phyloP scores from a whole-genome alignment of 2,329 filamentous ascomycete genomes.

The Kalmusia sp. region DNA sequence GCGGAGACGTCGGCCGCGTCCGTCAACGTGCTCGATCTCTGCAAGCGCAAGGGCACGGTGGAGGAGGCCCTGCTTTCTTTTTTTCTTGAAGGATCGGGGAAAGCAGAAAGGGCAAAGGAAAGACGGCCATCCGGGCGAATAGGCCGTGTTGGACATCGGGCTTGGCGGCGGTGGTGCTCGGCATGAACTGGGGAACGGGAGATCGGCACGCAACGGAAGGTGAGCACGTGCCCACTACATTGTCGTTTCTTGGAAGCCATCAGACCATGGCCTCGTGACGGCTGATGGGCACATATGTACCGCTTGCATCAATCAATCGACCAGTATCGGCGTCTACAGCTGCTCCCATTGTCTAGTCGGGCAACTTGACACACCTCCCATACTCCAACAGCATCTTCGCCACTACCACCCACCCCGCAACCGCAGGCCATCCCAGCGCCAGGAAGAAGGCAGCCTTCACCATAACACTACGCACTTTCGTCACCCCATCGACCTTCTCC shows the following conservation, averaged over 20 bases:
- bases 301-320: not conserved
- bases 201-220: conserved; percentile 1
- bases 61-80: not conserved
- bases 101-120: too few relatives aligned
- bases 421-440: conserved; percentile 14
- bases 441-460: conserved; percentile 5
- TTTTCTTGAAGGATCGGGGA: not conserved
- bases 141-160: not conserved
- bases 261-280: not conserved
- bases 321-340: too few relatives aligned
- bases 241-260: too few relatives aligned
- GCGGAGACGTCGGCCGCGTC: too few relatives aligned
- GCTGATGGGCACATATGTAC: too few relatives aligned
- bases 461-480: not conserved
- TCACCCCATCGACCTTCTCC: conserved; percentile 4
- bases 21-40: too few relatives aligned
- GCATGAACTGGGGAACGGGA: not conserved
- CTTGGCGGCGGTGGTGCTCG: not conserved
- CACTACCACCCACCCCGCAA: conserved; percentile 34
- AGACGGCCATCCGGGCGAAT: not conserved
- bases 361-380: conserved; percentile 18
- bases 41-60: too few relatives aligned
- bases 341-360: conserved; percentile 1
- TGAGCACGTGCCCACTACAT: not conserved
- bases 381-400: conserved; percentile 31